Evolutionary conservation across 2,329 filamentous ascomycete species (phyloP).

Genomic region (Coniochaeta pulveracea): DNA sequence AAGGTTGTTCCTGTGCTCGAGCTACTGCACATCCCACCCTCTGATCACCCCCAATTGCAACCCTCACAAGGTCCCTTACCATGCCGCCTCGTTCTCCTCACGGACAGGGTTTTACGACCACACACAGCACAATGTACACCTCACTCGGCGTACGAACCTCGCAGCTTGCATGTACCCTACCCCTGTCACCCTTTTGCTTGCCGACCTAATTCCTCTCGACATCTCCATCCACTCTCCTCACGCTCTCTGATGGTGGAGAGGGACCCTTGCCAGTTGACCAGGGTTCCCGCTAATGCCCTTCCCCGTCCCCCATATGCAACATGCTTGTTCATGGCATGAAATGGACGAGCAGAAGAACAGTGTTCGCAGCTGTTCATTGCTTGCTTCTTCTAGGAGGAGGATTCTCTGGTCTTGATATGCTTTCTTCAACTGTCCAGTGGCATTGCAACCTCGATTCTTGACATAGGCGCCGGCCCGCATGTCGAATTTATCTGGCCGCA

Average conservation of each 20-base stretch:
- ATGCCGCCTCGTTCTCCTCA: slow-evolving; percentile 18
- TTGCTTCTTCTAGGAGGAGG: slow-evolving; percentile 21
- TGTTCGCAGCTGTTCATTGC: slow-evolving; percentile 32
- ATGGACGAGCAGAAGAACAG: slow-evolving; percentile 25
- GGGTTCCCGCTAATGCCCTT: slow-evolving; percentile 11
- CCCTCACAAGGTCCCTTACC: slow-evolving; percentile 21
- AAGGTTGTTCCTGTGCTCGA: slow-evolving; percentile 9
- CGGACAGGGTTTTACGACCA: neutral
- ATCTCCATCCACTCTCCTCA: no score
- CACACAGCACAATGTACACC: neutral
- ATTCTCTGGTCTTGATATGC: slow-evolving; percentile 36
- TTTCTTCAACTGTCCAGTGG: slow-evolving; percentile 27
- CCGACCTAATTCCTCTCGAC: no score
- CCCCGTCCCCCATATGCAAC: slow-evolving; percentile 9
- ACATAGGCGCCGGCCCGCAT: slow-evolving; percentile 30
- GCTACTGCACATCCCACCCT: slow-evolving; percentile 21
- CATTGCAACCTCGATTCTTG: slow-evolving; percentile 22
- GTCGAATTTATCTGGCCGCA: slow-evolving; percentile 26
- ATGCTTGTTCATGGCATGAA: slow-evolving; percentile 17
- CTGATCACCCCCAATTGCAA: slow-evolving; percentile 14
- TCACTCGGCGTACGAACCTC: neutral
- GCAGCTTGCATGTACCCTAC: no score
- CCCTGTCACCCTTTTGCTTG: no score
- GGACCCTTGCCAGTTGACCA: slow-evolving; percentile 20
- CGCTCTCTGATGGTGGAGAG: no score